These are phyloP conservation scores for Saccharomycopsis javanensis DNA, from an alignment of 805 yeast genomes.

Conservation along the genomic window DNA sequence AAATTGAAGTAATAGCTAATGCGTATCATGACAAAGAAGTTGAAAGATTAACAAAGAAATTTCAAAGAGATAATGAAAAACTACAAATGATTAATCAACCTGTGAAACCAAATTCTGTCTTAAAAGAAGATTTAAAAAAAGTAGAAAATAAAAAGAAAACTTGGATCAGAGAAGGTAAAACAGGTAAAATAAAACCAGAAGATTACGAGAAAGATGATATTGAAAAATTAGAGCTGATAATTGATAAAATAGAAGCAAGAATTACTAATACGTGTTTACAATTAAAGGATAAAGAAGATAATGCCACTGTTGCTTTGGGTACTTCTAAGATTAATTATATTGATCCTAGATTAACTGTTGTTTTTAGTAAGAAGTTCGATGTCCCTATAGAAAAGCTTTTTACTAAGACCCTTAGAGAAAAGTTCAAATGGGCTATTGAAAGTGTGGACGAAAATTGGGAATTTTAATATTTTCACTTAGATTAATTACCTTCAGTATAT, in stretches of 20 bases:
- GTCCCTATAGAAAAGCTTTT: slow-evolving; percentile 91
- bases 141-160: slow-evolving; percentile 42
- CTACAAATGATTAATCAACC: slow-evolving; percentile 47
- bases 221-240: slow-evolving; percentile 64
- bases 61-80: slow-evolving; percentile 71
- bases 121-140: slow-evolving; percentile 48
- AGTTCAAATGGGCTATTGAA: slow-evolving; percentile 94
- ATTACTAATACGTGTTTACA: slow-evolving; percentile 61
- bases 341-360: slow-evolving; percentile 85
- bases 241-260: slow-evolving; percentile 63
- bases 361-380: slow-evolving; percentile 73
- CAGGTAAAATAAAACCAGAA: slow-evolving; percentile 36
- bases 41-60: slow-evolving; percentile 55
- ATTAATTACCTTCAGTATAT: not conserved
- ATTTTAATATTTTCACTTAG: slow-evolving; percentile 35
- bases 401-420: slow-evolving; percentile 83
- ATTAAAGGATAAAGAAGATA: slow-evolving; percentile 86
- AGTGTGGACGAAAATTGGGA: slow-evolving; percentile 83
- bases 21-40: slow-evolving; percentile 54
- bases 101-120: slow-evolving; percentile 42
- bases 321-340: slow-evolving; percentile 93
- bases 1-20: slow-evolving; percentile 48
- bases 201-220: slow-evolving; percentile 40
- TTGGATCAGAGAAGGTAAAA: slow-evolving; percentile 47
- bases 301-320: slow-evolving; percentile 84